These are phyloP conservation scores for Exserohilum turcica DNA, from an alignment of 2,329 filamentous ascomycete species.

Conservation along the genomic window DNA sequence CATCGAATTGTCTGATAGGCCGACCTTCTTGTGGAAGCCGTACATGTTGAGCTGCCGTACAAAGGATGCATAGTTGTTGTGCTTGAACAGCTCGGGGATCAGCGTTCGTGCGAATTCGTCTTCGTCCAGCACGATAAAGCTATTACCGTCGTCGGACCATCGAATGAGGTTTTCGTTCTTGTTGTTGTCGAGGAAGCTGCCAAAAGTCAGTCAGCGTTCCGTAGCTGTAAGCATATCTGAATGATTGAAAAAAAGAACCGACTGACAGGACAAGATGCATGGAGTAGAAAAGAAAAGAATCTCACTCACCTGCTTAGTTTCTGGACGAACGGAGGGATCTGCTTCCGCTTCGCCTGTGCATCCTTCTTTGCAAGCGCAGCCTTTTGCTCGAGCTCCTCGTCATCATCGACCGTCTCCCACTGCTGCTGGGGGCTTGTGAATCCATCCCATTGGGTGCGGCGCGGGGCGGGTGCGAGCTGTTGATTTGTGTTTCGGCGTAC, in stretches of 20 bases:
- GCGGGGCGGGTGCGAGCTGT: conserved; percentile 49
- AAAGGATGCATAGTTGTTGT: conserved; percentile 80
- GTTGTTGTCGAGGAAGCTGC: conserved; percentile 87
- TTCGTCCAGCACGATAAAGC: conserved; percentile 95
- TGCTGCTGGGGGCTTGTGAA: conserved; percentile 51
- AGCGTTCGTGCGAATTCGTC: conserved; percentile 80
- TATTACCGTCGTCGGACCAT: conserved; percentile 96
- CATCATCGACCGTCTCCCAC: conserved; percentile 64
- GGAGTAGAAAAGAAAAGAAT: background rate
- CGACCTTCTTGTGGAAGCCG: conserved; percentile 61
- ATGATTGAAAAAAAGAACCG: background rate
- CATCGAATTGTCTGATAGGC: conserved; percentile 96
- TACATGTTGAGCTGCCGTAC: conserved; percentile 70
- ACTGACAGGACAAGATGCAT: background rate
- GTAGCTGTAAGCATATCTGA: background rate
- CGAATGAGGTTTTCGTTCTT: conserved; percentile 94
- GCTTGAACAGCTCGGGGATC: conserved; percentile 77
- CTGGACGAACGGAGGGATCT: conserved; percentile 96
- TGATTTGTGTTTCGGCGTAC: conserved; percentile 55
- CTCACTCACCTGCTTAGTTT: conserved; percentile 89
- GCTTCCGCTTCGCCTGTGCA: conserved; percentile 85
- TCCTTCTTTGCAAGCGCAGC: conserved; percentile 85
- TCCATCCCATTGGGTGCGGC: conserved; percentile 49
- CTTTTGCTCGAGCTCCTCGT: conserved; percentile 78
- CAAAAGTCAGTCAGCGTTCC: conserved; percentile 18